Evolutionary conservation across 305 asterid genomes (phyloP).

Genomic region (Ajuga reptans): DNA sequence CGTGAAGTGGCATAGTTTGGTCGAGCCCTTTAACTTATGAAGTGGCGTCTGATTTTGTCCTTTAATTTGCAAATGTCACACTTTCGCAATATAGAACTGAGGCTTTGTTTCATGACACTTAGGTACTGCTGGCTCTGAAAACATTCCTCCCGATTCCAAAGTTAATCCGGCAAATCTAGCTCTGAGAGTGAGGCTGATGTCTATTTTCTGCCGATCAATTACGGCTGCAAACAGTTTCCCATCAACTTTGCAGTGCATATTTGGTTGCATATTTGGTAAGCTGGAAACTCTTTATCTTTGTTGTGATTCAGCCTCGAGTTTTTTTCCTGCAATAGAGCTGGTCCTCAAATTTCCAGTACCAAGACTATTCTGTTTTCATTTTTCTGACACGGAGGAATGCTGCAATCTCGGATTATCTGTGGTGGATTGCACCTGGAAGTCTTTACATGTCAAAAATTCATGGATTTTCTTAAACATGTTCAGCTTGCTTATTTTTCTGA

Average conservation of each 20-base stretch:
- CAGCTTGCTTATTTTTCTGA: not conserved
- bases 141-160: slow-evolving; percentile 57
- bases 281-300: slow-evolving; percentile 14
- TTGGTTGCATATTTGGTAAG: slow-evolving; percentile 86
- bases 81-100: slow-evolving; percentile 9
- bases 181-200: slow-evolving; percentile 70
- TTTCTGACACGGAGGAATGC: slow-evolving; percentile 11
- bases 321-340: slow-evolving; percentile 6
- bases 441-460: not conserved
- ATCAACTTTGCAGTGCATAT: slow-evolving; percentile 86
- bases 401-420: slow-evolving; percentile 4
- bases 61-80: slow-evolving; percentile 15
- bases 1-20: not conserved
- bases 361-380: slow-evolving; percentile 2
- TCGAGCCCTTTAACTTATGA: slow-evolving; percentile 10
- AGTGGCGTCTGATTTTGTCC: slow-evolving; percentile 8
- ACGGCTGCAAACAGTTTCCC: slow-evolving; percentile 92
- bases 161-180: slow-evolving; percentile 61
- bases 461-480: not conserved
- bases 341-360: slow-evolving; percentile 2
- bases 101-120: slow-evolving; percentile 28
- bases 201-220: slow-evolving; percentile 82
- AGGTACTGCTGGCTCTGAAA: slow-evolving; percentile 65
- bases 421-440: not conserved
- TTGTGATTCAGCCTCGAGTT: slow-evolving; percentile 1